Evolutionary conservation across 2,329 filamentous ascomycete species (phyloP).

Genomic region (Ophiocordyceps australis): DNA sequence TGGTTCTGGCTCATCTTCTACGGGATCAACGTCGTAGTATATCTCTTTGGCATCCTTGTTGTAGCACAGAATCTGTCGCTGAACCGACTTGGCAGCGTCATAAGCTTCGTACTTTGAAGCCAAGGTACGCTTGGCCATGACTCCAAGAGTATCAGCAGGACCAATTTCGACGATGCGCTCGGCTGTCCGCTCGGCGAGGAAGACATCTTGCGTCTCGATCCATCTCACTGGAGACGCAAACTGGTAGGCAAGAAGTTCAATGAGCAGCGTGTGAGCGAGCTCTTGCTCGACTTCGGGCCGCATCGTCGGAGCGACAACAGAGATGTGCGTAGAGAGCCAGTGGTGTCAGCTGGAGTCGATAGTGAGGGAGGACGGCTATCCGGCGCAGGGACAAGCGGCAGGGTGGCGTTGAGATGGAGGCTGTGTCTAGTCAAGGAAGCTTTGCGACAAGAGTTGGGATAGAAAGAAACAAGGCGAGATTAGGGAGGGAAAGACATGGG

Average conservation of each 20-base stretch:
- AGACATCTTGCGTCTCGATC: constrained; percentile 99
- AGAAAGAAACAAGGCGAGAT: too few species aligned
- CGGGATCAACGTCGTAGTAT: constrained; percentile 93
- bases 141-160: constrained; percentile 88
- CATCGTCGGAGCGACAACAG: constrained; percentile 39
- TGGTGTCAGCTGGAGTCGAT: too few species aligned
- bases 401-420: too few species aligned
- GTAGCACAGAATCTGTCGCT: constrained; percentile 96
- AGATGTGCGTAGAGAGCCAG: too few species aligned
- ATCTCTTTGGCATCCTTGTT: constrained; percentile 99
- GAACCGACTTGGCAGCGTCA: constrained; percentile 89
- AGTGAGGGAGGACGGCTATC: too few species aligned
- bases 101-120: constrained; percentile 97
- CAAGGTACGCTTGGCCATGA: constrained; percentile 91
- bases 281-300: constrained; percentile 98
- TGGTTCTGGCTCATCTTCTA: constrained; percentile 72
- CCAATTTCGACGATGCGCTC: constrained; percentile 97
- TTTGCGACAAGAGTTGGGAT: too few species aligned
- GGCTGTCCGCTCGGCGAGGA: constrained; percentile 86
- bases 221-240: constrained; percentile 97
- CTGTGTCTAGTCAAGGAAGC: too few species aligned
- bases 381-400: too few species aligned
- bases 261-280: constrained; percentile 91
- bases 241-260: constrained; percentile 97
- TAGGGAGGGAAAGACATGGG: too few species aligned